Evolutionary conservation across 106 monocot species (phyloP).

Genomic region (Allium fistulosum): DNA sequence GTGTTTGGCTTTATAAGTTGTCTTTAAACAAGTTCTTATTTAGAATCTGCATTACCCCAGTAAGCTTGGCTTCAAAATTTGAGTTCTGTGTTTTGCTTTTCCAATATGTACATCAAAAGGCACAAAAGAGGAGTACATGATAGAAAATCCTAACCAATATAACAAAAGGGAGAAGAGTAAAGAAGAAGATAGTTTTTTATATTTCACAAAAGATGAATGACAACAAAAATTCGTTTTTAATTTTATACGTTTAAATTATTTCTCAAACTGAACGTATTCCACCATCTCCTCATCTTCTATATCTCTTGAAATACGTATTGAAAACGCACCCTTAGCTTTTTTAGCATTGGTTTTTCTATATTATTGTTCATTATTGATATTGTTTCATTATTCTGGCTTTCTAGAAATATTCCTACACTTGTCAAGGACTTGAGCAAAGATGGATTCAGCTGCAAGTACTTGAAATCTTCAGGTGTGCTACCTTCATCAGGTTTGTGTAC

Average conservation of each 20-base stretch:
- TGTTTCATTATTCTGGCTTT: neutral
- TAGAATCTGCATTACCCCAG: neutral
- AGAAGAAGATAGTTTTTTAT: too few relatives aligned
- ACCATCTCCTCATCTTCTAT: neutral
- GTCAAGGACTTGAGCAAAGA: neutral
- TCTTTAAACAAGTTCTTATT: neutral
- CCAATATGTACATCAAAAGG: neutral
- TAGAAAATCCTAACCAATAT: too few relatives aligned
- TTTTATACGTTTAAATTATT: neutral
- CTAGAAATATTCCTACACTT: conserved; percentile 1
- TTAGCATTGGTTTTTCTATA: neutral
- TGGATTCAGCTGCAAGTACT: conserved; percentile 2
- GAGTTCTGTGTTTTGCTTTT: neutral
- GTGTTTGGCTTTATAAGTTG: neutral
- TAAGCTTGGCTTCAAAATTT: neutral
- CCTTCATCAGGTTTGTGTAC: conserved; percentile 2
- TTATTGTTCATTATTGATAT: neutral
- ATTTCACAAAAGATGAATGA: too few relatives aligned
- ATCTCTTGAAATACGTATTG: neutral
- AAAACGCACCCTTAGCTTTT: neutral
- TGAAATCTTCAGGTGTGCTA: neutral
- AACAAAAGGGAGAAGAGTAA: too few relatives aligned
- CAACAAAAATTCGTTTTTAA: too few relatives aligned
- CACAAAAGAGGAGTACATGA: too few relatives aligned
- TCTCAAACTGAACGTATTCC: neutral